Conservation (phyloP, 1,284 basidiomycete genomes). For the Phellopilus nigrolimitatus region DNA sequence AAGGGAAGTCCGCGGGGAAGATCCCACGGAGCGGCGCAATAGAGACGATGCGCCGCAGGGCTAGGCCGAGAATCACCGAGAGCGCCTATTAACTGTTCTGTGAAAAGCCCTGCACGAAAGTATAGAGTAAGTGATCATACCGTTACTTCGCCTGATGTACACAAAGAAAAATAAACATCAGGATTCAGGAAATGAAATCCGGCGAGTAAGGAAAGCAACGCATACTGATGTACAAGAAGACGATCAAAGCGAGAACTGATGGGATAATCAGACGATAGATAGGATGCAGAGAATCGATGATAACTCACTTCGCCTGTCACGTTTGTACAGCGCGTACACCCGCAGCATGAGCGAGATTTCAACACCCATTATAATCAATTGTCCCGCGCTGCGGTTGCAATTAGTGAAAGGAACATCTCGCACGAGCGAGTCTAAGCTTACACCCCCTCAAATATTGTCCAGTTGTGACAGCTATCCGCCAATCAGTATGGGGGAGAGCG, state of each 20-base stretch:
- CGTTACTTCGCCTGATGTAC: constrained; percentile 5
- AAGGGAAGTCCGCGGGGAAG: constrained; percentile 5
- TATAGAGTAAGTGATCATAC: neutral
- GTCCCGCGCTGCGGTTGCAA: constrained; percentile 2
- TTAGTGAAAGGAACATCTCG: neutral
- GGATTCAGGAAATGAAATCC: neutral
- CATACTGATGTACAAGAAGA: neutral
- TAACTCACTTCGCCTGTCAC: constrained; percentile 9
- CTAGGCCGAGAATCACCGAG: constrained; percentile 3
- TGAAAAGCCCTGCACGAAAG: neutral
- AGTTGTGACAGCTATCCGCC: neutral
- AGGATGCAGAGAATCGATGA: neutral
- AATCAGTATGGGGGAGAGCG: neutral
- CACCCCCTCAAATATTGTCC: constrained; percentile 10
- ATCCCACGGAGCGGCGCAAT: constrained; percentile 5
- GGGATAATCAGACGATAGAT: neutral
- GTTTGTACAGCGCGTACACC: constrained; percentile 5
- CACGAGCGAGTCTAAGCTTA: neutral
- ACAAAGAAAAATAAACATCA: neutral
- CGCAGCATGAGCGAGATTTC: constrained; percentile 8
- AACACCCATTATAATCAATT: constrained; percentile 11
- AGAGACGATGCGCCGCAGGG: neutral
- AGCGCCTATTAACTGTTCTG: neutral
- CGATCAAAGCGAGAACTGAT: neutral
- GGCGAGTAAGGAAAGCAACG: neutral